Evolutionary conservation across 495 filamentous ascomycete species (phyloP).

Genomic region (Arthonia radiata): DNA sequence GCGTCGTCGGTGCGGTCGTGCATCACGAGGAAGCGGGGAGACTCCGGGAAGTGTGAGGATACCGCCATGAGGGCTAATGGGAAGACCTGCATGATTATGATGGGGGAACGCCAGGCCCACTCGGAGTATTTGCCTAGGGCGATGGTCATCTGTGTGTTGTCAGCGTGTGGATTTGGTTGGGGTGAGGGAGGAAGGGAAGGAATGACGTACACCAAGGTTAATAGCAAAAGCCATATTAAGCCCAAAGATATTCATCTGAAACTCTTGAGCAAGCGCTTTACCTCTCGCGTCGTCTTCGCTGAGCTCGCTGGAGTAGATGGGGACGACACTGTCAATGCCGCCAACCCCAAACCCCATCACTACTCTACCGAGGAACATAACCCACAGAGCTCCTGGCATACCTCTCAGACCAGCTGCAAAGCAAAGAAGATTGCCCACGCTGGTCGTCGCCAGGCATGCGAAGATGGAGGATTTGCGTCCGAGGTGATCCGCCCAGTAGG

Average conservation of each 20-base stretch:
- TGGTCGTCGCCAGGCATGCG: constrained; percentile 20
- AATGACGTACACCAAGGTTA: constrained; percentile 1
- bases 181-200: background rate
- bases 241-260: constrained; percentile 33
- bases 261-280: constrained; percentile 28
- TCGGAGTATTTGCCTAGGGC: constrained; percentile 13
- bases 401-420: constrained; percentile 23
- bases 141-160: constrained; percentile 20
- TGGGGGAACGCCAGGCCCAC: constrained; percentile 33
- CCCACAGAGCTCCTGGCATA: constrained; percentile 12
- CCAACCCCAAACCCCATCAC: constrained; percentile 32
- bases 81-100: constrained; percentile 32
- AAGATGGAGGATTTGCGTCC: constrained; percentile 26
- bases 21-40: constrained; percentile 26
- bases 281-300: constrained; percentile 23
- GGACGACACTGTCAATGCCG: constrained; percentile 30
- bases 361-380: constrained; percentile 27
- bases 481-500: constrained; percentile 19
- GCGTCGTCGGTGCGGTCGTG: constrained; percentile 20
- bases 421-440: constrained; percentile 28
- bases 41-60: constrained; percentile 25
- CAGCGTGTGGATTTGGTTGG: constrained; percentile 9
- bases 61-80: constrained; percentile 22
- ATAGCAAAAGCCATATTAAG: constrained; percentile 27
- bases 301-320: constrained; percentile 29